These are phyloP conservation scores for Picochlorum sp. DNA, from an alignment of 139 green algal genomes.

Conservation along the genomic window DNA sequence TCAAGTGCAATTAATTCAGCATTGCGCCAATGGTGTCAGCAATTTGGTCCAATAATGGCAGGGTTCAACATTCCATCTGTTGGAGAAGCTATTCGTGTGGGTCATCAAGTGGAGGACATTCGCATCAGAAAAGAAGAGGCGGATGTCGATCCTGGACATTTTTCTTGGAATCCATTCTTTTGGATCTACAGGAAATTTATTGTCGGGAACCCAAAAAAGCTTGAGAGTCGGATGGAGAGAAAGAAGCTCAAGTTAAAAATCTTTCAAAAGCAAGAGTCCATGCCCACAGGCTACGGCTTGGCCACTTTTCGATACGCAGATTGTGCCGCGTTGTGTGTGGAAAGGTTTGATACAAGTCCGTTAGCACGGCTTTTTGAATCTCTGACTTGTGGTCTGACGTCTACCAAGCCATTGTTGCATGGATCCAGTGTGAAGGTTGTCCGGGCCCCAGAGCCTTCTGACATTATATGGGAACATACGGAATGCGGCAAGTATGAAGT, in stretches of 20 bases:
- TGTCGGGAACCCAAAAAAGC: neutral
- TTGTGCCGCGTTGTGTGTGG: slow-evolving; percentile 23
- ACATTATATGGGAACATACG: slow-evolving; percentile 40
- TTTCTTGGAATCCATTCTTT: neutral
- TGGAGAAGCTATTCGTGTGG: slow-evolving; percentile 8
- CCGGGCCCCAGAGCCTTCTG: slow-evolving; percentile 36
- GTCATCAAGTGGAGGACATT: slow-evolving; percentile 7
- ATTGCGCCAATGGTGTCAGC: slow-evolving; percentile 24
- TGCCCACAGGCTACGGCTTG: slow-evolving; percentile 32
- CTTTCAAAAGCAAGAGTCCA: slow-evolving; percentile 18
- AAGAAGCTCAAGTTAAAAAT: slow-evolving; percentile 15
- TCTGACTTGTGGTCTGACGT: slow-evolving; percentile 10
- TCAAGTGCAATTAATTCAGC: neutral
- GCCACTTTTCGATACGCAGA: slow-evolving; percentile 40
- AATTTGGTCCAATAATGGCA: slow-evolving; percentile 34
- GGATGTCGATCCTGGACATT: slow-evolving; percentile 4
- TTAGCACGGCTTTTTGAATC: neutral
- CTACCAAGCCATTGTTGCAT: slow-evolving; percentile 7
- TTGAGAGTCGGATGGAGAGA: slow-evolving; percentile 8
- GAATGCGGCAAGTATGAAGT: slow-evolving; percentile 3
- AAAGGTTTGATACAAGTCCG: slow-evolving; percentile 18
- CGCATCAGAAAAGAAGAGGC: slow-evolving; percentile 6
- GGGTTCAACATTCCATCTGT: slow-evolving; percentile 5
- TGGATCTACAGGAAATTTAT: slow-evolving; percentile 19
- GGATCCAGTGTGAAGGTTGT: slow-evolving; percentile 8